phyloP scores from a whole-genome alignment of 2,329 filamentous ascomycete genomes.

The Aspergillus sergii region DNA sequence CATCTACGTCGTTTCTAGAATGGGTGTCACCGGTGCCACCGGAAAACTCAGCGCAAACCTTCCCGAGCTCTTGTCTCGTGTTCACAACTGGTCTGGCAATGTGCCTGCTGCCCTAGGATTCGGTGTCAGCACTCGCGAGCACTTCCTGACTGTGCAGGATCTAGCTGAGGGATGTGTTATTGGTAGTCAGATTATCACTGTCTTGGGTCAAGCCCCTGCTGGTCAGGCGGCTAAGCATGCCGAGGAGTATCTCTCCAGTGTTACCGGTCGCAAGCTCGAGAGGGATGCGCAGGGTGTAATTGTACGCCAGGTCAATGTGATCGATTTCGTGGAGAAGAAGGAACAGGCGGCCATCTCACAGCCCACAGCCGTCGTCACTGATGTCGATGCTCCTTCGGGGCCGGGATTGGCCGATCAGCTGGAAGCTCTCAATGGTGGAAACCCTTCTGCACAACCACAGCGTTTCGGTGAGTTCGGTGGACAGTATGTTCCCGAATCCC shows the following conservation, averaged over 20 bases:
- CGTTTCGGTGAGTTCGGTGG: slow-evolving; percentile 96
- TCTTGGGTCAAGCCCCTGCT: slow-evolving; percentile 68
- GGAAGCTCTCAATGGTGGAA: slow-evolving; percentile 72
- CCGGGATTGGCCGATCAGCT: slow-evolving; percentile 80
- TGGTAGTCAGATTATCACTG: slow-evolving; percentile 90
- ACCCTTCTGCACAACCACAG: slow-evolving; percentile 67
- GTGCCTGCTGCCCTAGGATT: slow-evolving; percentile 92
- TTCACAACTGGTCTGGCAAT: slow-evolving; percentile 90
- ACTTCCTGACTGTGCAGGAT: slow-evolving; percentile 81
- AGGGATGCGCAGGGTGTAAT: slow-evolving; percentile 47
- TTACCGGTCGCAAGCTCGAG: slow-evolving; percentile 60
- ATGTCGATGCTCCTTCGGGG: slow-evolving; percentile 57
- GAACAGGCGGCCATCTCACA: slow-evolving; percentile 53
- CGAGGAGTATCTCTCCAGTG: slow-evolving; percentile 81
- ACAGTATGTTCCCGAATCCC: slow-evolving; percentile 93
- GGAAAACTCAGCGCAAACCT: slow-evolving; percentile 80
- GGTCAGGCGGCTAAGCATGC: slow-evolving; percentile 72
- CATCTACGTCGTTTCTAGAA: slow-evolving; percentile 96
- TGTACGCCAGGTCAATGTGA: slow-evolving; percentile 68
- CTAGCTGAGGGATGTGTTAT: slow-evolving; percentile 95
- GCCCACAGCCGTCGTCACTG: slow-evolving; percentile 67
- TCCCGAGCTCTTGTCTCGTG: slow-evolving; percentile 77
- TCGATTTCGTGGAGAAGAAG: slow-evolving; percentile 67
- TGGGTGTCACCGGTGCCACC: slow-evolving; percentile 92
- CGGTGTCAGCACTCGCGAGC: slow-evolving; percentile 91